Conservation (phyloP, 768 basidiomycete species). For the Amylocystis lapponica region DNA sequence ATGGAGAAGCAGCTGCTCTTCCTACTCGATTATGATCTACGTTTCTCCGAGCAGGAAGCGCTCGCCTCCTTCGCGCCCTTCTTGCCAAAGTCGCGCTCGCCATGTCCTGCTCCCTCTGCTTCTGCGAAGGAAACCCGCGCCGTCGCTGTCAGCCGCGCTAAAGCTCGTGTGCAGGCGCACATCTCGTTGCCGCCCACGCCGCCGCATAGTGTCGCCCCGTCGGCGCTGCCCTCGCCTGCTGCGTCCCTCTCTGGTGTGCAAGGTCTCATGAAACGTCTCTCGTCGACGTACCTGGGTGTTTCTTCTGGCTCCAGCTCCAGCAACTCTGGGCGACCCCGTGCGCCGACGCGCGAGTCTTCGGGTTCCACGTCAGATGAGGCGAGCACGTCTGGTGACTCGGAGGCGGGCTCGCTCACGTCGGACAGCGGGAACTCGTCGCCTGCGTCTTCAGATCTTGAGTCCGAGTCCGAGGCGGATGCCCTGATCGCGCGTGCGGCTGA, state of each 20-base stretch:
- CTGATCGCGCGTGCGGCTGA: conserved; percentile 8
- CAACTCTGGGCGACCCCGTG: conserved; percentile 15
- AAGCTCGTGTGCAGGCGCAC: conserved; percentile 49
- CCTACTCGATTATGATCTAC: conserved; percentile 88
- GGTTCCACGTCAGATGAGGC: conserved; percentile 12
- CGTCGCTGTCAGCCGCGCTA: conserved; percentile 50
- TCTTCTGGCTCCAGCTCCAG: conserved; percentile 8
- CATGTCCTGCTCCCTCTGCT: conserved; percentile 18
- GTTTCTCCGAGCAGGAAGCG: conserved; percentile 82
- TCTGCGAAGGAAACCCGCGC: conserved; percentile 41
- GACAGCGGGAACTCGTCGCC: conserved; percentile 22
- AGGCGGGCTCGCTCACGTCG: conserved; percentile 52
- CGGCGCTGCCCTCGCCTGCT: conserved; percentile 25
- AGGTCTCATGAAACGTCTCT: conserved; percentile 54
- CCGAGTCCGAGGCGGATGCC: conserved; percentile 17
- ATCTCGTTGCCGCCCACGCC: conserved; percentile 37
- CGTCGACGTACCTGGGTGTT: conserved; percentile 30
- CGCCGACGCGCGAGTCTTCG: conserved; percentile 23
- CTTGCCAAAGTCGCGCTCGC: conserved; percentile 31
- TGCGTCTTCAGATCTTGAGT: conserved; percentile 10
- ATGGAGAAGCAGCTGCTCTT: conserved; percentile 97
- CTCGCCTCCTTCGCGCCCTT: conserved; percentile 62
- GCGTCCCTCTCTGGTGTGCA: conserved; percentile 49
- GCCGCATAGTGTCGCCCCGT: conserved; percentile 27
- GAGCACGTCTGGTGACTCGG: conserved; percentile 42